Evolutionary conservation across 2,329 filamentous ascomycete genomes (phyloP), one percentile per base, ranked within the genome.

Genomic region (Microsporum audouinii): DNA sequence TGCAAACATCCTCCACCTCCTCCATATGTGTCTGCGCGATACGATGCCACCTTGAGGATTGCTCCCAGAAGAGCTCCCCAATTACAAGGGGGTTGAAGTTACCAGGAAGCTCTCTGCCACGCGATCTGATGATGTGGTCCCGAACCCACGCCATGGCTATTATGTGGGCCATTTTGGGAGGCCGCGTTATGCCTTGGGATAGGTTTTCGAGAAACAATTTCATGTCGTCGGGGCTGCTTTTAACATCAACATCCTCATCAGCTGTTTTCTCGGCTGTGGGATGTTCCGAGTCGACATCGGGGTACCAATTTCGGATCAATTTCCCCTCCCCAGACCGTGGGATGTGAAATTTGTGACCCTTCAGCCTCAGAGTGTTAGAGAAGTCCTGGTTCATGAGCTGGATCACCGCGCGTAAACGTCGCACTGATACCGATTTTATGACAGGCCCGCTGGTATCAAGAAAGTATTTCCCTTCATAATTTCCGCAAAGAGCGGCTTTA

Each of bases 11-110:
- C 17, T 23, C 17, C 5, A 61, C 31, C 8, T 36, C n/a, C 17
- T 55, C 14, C 1, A 38, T 43, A 29, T 60, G 57, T 2, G 2
- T 10, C 3, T 51, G 23, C 1, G 74, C 71, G 0, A 74, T 60
- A 1, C 59, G 8, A 1, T 68, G 47, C 73, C 73, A 76, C n/a
- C 65, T 65, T 1, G 60, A 64, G 5, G 69, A 71, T 62, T 75
- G 73, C 60, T 74, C 71, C 66, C 69, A 71, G 43, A 76, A 77
- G 0, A 77, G 62, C 39, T 76, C 72, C 1, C 69, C 70, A 10
- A 77, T 64, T 0, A 77, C 61, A 0, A 71, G 64, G 0, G 74
- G 73, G 55, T 75, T 77, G 66, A 72, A 74, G 31, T 67, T 75
- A 6, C 75, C 75, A 2, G 70, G 59, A 1, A 77, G 66, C 58